phyloP scores from a whole-genome alignment of 2,329 filamentous ascomycete genomes.

The Colletotrichum scovillei region DNA sequence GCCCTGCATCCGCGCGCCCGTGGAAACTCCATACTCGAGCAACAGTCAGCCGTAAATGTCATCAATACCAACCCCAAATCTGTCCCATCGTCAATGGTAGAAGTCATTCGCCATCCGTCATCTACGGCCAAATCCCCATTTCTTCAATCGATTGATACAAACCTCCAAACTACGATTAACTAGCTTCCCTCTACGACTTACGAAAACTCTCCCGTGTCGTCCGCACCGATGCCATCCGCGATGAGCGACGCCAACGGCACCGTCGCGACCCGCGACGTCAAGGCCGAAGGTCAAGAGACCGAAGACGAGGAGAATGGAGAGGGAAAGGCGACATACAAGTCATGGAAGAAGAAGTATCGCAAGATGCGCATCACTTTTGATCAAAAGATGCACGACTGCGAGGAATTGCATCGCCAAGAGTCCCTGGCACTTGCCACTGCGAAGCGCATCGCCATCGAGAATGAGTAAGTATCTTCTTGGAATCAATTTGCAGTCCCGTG shows the following conservation, averaged over 20 bases:
- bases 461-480: conserved; percentile 76
- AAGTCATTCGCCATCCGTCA: not conserved
- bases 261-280: conserved; percentile 46
- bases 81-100: conserved; percentile 1
- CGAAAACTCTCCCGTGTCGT: not conserved
- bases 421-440: conserved; percentile 84
- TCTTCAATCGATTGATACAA: conserved; percentile 5
- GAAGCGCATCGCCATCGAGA: conserved; percentile 87
- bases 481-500: conserved; percentile 20
- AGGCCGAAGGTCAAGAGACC: conserved; percentile 53
- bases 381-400: conserved; percentile 81
- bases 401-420: conserved; percentile 83
- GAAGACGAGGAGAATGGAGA: conserved; percentile 50
- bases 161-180: not conserved
- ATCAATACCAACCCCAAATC: conserved; percentile 17
- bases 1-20: conserved; percentile 32
- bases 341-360: conserved; percentile 93
- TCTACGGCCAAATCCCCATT: not conserved
- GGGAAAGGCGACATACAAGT: conserved; percentile 69
- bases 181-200: conserved; percentile 1
- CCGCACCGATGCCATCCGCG: conserved; percentile 25
- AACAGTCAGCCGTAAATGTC: conserved; percentile 15
- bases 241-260: conserved; percentile 45
- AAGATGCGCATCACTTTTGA: conserved; percentile 89
- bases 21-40: conserved; percentile 15